Percentiles rank a stretch among this genome's conserved stretches.
Conservation (phyloP, 129 eudicot genomes). For the Sambucus nigra region DNA sequence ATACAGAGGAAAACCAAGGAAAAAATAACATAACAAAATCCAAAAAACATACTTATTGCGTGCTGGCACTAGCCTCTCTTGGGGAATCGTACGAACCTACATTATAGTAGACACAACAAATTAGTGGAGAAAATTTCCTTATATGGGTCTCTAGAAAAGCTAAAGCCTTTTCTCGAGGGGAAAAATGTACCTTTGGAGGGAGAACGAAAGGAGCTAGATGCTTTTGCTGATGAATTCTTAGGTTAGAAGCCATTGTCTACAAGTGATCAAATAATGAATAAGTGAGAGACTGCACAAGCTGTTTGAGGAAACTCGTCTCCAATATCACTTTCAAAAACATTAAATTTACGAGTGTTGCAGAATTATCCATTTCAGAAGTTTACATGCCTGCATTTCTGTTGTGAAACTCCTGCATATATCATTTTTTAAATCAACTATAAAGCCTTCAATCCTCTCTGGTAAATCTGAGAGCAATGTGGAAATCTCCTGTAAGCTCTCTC, state of each 20-base stretch:
- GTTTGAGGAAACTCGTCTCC: too few species aligned
- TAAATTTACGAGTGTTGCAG: neutral
- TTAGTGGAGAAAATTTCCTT: conserved; percentile 15
- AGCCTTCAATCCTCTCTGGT: conserved; percentile 44
- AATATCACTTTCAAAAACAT: neutral
- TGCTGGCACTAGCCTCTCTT: conserved; percentile 18
- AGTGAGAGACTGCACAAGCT: neutral
- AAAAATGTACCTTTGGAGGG: neutral
- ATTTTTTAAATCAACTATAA: conserved; percentile 29
- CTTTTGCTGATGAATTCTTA: conserved; percentile 34
- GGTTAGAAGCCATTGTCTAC: conserved; percentile 62
- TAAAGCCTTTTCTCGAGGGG: neutral
- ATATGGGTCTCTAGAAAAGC: neutral
- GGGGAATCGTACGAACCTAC: conserved; percentile 21
- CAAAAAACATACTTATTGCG: conserved; percentile 33
- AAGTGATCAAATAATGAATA: conserved; percentile 15
- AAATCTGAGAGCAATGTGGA: conserved; percentile 35
- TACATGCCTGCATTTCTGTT: conserved; percentile 65
- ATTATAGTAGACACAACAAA: conserved; percentile 16
- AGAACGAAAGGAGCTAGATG: neutral
- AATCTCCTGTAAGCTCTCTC: conserved; percentile 39
- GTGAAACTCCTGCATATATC: conserved; percentile 42
- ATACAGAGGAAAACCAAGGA: neutral
- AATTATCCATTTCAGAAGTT: conserved; percentile 3
- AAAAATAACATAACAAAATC: neutral